phyloP scores from a whole-genome alignment of 2,329 filamentous ascomycete species.

The Aspergillus sp. region DNA sequence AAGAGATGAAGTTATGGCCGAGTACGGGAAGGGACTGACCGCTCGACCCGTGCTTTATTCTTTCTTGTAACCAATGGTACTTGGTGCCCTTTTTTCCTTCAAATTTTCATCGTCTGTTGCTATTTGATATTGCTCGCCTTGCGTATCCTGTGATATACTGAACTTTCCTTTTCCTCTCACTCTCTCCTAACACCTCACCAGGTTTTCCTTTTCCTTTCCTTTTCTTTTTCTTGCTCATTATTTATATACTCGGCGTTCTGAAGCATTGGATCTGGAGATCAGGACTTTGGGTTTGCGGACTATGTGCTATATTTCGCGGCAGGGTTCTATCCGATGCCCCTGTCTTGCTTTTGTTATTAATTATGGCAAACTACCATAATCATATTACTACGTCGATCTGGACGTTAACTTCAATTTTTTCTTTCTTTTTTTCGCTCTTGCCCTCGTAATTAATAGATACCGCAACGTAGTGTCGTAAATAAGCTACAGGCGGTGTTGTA shows the following conservation, averaged over 20 bases:
- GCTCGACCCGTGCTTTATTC: conserved; percentile 21
- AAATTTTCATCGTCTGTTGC: conserved; percentile 7
- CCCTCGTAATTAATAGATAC: too few species aligned
- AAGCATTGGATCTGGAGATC: conserved; percentile 35
- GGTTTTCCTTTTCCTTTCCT: conserved; percentile 16
- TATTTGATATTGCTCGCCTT: conserved; percentile 16
- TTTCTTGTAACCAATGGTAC: conserved; percentile 16
- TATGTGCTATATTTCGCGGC: conserved; percentile 18
- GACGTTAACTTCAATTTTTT: conserved; percentile 6
- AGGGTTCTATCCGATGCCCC: conserved; percentile 17
- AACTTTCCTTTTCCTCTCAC: neutral
- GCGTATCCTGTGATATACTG: conserved; percentile 26
- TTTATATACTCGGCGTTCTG: conserved; percentile 33
- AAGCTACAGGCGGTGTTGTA: too few species aligned
- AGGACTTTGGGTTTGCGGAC: conserved; percentile 28
- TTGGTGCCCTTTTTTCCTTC: conserved; percentile 16
- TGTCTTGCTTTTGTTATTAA: conserved; percentile 18
- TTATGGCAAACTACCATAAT: conserved; percentile 21
- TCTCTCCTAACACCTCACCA: conserved; percentile 16
- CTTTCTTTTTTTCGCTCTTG: neutral
- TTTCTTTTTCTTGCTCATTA: conserved; percentile 14
- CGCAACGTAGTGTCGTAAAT: too few species aligned
- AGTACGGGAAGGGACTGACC: conserved; percentile 32
- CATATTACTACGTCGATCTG: conserved; percentile 13
- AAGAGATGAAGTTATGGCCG: conserved; percentile 42